A percentile compares a stretch with the other conserved stretches of the same genome.
Conservation (phyloP, 192 early-diverging fungal species). For the Gigaspora rosea region DNA sequence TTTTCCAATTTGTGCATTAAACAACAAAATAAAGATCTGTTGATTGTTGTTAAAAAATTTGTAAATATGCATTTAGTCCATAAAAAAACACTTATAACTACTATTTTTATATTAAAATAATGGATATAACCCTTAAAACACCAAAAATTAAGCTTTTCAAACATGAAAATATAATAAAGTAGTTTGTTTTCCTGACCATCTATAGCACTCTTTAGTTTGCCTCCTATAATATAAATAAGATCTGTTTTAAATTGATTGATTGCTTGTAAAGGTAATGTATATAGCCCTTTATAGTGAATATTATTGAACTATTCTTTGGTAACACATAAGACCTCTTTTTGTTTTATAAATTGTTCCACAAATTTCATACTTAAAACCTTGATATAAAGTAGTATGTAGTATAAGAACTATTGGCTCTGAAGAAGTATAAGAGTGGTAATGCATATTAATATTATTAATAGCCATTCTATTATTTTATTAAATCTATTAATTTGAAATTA, state of each 20-base stretch:
- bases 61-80: neutral
- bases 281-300: neutral
- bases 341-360: neutral
- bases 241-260: neutral
- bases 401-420: neutral
- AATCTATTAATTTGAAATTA: neutral
- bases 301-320: neutral
- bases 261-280: neutral
- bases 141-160: neutral
- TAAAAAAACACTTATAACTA: neutral
- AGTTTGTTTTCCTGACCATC: neutral
- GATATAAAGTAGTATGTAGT: neutral
- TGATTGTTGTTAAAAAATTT: neutral
- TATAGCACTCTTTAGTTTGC: neutral
- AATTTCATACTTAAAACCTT: neutral
- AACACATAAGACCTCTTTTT: neutral
- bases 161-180: slow-evolving; percentile 3
- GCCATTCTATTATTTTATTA: too few species aligned
- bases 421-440: too few species aligned
- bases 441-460: neutral
- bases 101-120: neutral
- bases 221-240: neutral
- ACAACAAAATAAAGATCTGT: too few species aligned
- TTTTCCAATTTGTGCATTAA: too few species aligned
- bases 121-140: neutral